Conservation (phyloP, 805 yeast species). For the Nakazawaea sp. region DNA sequence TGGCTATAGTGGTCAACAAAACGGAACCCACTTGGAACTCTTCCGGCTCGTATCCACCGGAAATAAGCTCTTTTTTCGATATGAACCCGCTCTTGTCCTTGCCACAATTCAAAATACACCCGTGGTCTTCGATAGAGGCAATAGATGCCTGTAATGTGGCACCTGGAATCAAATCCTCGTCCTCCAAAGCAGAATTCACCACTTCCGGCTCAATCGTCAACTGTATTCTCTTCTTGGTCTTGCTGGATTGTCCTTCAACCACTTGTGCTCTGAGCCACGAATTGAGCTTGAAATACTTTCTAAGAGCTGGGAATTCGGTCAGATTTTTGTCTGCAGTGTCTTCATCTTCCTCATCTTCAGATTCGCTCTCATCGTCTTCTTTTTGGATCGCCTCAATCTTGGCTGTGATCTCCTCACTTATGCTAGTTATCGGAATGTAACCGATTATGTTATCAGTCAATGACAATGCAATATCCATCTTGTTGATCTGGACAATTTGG, state of each 20-base stretch:
- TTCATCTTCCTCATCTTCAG: conserved; percentile 30
- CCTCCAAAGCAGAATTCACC: conserved; percentile 55
- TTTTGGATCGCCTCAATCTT: conserved; percentile 53
- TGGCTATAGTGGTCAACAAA: conserved; percentile 51
- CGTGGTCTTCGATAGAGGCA: conserved; percentile 86
- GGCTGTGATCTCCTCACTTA: conserved; percentile 56
- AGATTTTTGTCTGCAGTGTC: conserved; percentile 19
- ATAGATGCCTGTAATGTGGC: conserved; percentile 71
- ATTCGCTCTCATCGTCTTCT: conserved; percentile 33
- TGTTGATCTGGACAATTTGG: conserved; percentile 55
- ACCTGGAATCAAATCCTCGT: conserved; percentile 60
- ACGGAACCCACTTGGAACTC: conserved; percentile 57
- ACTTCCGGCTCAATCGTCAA: conserved; percentile 67
- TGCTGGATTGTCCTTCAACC: conserved; percentile 41
- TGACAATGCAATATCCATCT: conserved; percentile 59
- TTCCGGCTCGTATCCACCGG: conserved; percentile 29
- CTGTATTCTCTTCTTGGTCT: conserved; percentile 53
- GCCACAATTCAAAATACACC: conserved; percentile 73
- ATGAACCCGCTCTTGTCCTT: conserved; percentile 59
- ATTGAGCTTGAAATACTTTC: conserved; percentile 55
- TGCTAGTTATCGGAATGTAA: conserved; percentile 64
- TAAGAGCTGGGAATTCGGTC: conserved; percentile 50
- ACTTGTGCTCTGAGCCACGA: conserved; percentile 85
- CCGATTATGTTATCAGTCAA: conserved; percentile 81
- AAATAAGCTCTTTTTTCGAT: conserved; percentile 56